Base-by-base conservation (phyloP, 2,329 filamentous ascomycete genomes). In the Trichoderma citrinoviride region DNA sequence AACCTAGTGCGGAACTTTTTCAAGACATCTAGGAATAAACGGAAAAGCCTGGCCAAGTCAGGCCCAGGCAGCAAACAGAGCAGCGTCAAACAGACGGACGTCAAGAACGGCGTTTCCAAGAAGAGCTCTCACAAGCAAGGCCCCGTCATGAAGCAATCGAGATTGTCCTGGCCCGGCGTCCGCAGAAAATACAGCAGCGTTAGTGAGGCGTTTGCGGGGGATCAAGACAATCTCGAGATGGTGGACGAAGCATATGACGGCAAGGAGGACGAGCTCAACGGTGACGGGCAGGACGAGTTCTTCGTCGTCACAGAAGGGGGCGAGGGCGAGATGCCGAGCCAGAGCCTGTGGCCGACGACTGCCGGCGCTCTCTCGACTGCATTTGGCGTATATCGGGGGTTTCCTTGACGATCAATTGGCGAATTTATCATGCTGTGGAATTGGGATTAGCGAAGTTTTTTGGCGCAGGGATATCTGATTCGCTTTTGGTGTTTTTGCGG, bases 1-100 rank as follows among this genome's bases (percentile, higher is more conserved):
- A 65, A 65, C 0, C 70, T 85, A 44, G 74, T 85, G 1, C 74
- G 72, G 7, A 73, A 73, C 2, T 87, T 81, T 64, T 65, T 73
- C 8, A 78, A 76, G 55, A 68, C 69, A 14, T 61, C 50, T 3
- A 73, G 68, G 21, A 72, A 71, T 52, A 74, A 73, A 66, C 66
- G 67, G 14, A 65, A 40, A 62, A 37, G 15, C 33, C 8, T 46
- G 23, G 56, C 21, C 0, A 58, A 67, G 67, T 21, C 29, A 14
- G 46, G 53, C 68, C 71, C 49, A 7, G 5, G 14, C 23, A 50
- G 14, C 23, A 50, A 49, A 19, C 58, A 44, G n/a, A 21, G 49
- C 40, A 40, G 19, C 7, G 1, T 25, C 25, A 50, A 53, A 29
- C 58, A 12, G n/a, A 7, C 49, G 14, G 27, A 5, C 2, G 7